These are phyloP conservation scores for Gymnopilus dilepis DNA, from an alignment of 768 basidiomycete species.

Conservation along the genomic window DNA sequence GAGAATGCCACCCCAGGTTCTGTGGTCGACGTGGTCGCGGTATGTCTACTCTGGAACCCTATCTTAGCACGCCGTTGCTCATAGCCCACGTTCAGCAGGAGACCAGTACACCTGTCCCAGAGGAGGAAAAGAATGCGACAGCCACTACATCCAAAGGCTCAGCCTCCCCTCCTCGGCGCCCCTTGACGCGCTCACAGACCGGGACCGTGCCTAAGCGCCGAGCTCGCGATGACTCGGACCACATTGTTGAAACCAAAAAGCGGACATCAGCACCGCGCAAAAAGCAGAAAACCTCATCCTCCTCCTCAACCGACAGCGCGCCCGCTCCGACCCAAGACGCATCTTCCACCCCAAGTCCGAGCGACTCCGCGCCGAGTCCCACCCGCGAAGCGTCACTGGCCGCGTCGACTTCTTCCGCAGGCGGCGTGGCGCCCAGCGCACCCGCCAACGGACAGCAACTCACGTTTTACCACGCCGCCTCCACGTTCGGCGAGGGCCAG, in stretches of 20 bases:
- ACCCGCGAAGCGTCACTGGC: conserved; percentile 22
- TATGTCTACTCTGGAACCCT: background rate
- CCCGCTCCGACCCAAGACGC: conserved; percentile 13
- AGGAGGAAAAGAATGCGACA: background rate
- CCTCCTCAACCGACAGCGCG: conserved; percentile 10
- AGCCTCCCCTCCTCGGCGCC: conserved; percentile 23
- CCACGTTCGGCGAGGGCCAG: conserved; percentile 22
- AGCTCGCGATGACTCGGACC: conserved; percentile 28
- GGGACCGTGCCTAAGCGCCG: conserved; percentile 31
- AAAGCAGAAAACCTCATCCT: conserved; percentile 24
- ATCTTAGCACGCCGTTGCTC: background rate
- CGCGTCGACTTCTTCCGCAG: conserved; percentile 5
- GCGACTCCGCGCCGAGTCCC: conserved; percentile 9
- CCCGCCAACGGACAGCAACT: conserved; percentile 11
- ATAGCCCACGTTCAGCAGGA: conserved; percentile 5
- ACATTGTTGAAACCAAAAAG: conserved; percentile 21
- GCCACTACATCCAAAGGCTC: conserved; percentile 3
- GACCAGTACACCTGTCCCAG: background rate
- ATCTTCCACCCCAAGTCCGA: conserved; percentile 21
- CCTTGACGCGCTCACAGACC: conserved; percentile 33
- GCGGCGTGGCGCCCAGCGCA: conserved; percentile 11
- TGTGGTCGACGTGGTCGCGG: conserved; percentile 1
- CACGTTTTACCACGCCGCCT: conserved; percentile 22
- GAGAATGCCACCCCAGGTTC: background rate
- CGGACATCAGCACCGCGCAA: conserved; percentile 25